Conservation (phyloP, 2,329 filamentous ascomycete genomes). For the Talaromyces sp. region DNA sequence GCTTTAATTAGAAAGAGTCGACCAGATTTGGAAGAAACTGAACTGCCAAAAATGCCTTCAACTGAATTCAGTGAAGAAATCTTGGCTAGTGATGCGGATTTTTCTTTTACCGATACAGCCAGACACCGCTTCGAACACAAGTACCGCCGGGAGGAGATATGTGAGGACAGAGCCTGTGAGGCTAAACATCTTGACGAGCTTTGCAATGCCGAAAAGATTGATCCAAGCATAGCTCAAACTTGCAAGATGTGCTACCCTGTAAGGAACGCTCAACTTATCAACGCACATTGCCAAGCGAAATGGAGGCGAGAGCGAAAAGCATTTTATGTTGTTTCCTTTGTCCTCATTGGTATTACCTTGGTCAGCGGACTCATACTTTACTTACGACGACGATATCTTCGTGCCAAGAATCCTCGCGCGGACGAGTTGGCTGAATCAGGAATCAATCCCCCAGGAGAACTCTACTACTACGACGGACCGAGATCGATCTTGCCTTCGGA, state of each 20-base stretch:
- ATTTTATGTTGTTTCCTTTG: constrained; percentile 20
- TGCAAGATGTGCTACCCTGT: constrained; percentile 21
- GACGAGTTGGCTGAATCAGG: neutral
- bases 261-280: constrained; percentile 16
- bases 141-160: constrained; percentile 10
- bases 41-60: neutral
- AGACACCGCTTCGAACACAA: neutral
- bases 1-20: neutral
- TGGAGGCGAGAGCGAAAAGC: constrained; percentile 17
- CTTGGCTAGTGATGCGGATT: neutral
- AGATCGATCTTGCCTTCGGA: neutral
- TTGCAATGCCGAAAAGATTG: constrained; percentile 10
- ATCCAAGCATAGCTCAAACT: constrained; percentile 10
- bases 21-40: neutral
- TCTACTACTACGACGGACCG: constrained; percentile 15
- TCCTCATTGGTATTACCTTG: constrained; percentile 15
- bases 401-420: neutral
- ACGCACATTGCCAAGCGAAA: constrained; percentile 18
- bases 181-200: constrained; percentile 13
- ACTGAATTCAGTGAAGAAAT: neutral
- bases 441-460: constrained; percentile 12
- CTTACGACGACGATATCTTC: constrained; percentile 16
- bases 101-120: neutral
- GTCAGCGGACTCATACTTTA: constrained; percentile 16
- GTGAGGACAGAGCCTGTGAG: constrained; percentile 19